Evolutionary conservation across 2,329 filamentous ascomycete genomes (phyloP).

Genomic region (Calonectria pauciramosa): DNA sequence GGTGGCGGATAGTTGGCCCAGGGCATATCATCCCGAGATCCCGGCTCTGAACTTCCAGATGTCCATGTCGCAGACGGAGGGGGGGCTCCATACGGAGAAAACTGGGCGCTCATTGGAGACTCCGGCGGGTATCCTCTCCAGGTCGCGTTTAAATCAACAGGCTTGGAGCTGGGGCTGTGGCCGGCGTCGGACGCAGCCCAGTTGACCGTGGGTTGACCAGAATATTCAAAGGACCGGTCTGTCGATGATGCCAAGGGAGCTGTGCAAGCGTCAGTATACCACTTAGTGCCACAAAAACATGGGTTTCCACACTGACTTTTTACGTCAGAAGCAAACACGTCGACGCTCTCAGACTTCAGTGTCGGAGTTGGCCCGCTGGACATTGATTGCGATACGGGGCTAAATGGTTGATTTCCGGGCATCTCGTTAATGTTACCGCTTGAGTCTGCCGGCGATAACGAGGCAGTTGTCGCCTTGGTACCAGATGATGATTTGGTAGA

Average conservation of each 20-base stretch:
- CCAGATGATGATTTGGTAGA: constrained; percentile 55
- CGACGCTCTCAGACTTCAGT: constrained; percentile 55
- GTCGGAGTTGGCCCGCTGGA: constrained; percentile 61
- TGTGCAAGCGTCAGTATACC: constrained; percentile 24
- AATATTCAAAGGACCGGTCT: constrained; percentile 48
- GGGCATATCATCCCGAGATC: constrained; percentile 58
- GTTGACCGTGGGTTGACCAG: constrained; percentile 53
- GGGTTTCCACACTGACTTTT: constrained; percentile 58
- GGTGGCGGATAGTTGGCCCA: constrained; percentile 61
- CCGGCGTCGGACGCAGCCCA: constrained; percentile 62
- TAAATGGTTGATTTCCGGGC: constrained; percentile 56
- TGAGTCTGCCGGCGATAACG: constrained; percentile 63
- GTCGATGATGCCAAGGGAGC: constrained; percentile 29
- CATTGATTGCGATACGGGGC: constrained; percentile 59
- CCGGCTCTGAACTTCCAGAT: constrained; percentile 52
- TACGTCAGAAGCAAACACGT: constrained; percentile 54
- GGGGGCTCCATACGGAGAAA: constrained; percentile 63
- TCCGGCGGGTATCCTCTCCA: constrained; percentile 67
- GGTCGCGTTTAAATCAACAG: constrained; percentile 57
- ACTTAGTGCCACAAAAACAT: constrained; percentile 2
- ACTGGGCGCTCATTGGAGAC: constrained; percentile 64
- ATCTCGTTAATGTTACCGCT: constrained; percentile 58
- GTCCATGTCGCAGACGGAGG: constrained; percentile 59
- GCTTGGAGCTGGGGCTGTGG: constrained; percentile 56
- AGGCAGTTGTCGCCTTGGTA: constrained; percentile 52